A percentile compares a stretch with the other conserved stretches of the same genome.
phyloP scores from a whole-genome alignment of 805 yeast species.

The Sugiyamaella smithiae region DNA sequence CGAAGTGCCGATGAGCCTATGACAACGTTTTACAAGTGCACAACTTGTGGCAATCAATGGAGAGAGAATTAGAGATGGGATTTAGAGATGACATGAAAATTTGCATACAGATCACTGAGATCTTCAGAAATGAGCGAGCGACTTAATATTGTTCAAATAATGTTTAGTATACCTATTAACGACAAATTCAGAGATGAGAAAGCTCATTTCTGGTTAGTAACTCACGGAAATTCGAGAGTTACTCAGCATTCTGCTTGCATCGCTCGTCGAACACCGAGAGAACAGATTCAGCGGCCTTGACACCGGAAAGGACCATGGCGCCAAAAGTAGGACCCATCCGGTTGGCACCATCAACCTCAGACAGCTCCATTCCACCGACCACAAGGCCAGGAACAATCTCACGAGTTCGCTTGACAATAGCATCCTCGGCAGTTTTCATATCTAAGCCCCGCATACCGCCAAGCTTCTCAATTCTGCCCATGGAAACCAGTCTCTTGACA shows the following conservation, averaged over 20 bases:
- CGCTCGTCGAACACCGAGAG: slow-evolving; percentile 26
- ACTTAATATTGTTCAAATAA: no score
- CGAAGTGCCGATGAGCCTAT: slow-evolving; percentile 99
- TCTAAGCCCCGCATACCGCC: slow-evolving; percentile 77
- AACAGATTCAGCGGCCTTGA: slow-evolving; percentile 63
- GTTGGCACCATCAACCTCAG: slow-evolving; percentile 73
- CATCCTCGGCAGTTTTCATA: slow-evolving; percentile 76
- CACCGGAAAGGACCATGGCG: slow-evolving; percentile 76
- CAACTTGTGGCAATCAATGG: slow-evolving; percentile 92
- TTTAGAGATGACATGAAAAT: no score
- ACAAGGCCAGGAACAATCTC: slow-evolving; percentile 61
- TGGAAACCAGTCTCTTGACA: slow-evolving; percentile 62
- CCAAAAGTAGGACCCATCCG: slow-evolving; percentile 87
- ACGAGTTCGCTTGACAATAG: slow-evolving; percentile 65
- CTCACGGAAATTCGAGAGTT: no score
- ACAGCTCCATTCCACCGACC: slow-evolving; percentile 76
- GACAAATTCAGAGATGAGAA: no score
- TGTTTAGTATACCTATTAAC: no score
- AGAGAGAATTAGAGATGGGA: slow-evolving; percentile 86
- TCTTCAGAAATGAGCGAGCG: no score
- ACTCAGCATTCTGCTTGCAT: slow-evolving; percentile 26
- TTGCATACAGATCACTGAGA: no score
- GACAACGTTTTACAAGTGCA: slow-evolving; percentile 97
- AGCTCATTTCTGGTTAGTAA: no score
- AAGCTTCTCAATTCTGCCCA: slow-evolving; percentile 47